Percentiles rank a stretch among this genome's conserved stretches.
phyloP scores from a whole-genome alignment of 2,329 filamentous ascomycete species.

The Trichoderma aggressivum region DNA sequence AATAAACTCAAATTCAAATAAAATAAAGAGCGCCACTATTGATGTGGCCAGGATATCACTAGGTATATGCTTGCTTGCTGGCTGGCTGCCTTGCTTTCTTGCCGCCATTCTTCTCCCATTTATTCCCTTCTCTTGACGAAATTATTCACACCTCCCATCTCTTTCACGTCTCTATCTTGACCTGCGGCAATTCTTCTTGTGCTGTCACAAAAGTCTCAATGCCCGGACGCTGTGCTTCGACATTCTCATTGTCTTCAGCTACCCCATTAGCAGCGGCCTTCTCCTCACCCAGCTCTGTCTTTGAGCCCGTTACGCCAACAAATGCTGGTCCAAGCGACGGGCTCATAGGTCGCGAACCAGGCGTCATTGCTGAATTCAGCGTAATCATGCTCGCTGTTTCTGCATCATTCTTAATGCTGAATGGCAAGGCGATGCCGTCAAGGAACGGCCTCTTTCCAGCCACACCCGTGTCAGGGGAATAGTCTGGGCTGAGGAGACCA shows the following conservation, averaged over 20 bases:
- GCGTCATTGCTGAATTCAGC: slow-evolving; percentile 44
- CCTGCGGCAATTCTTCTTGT: slow-evolving; percentile 40
- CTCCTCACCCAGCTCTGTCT: neutral
- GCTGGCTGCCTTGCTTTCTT: neutral
- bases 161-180: slow-evolving; percentile 19
- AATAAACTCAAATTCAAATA: slow-evolving; percentile 6
- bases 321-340: slow-evolving; percentile 15
- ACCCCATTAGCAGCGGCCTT: neutral
- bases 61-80: neutral
- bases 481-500: slow-evolving; percentile 43
- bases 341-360: slow-evolving; percentile 35
- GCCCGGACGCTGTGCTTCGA: slow-evolving; percentile 34
- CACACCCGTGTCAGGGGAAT: slow-evolving; percentile 46
- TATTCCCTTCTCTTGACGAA: neutral
- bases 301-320: slow-evolving; percentile 1
- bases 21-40: slow-evolving; percentile 10
- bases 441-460: slow-evolving; percentile 63
- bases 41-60: slow-evolving; percentile 20
- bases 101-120: neutral
- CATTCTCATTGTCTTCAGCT: neutral
- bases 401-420: slow-evolving; percentile 62
- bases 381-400: slow-evolving; percentile 70
- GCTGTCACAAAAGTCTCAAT: slow-evolving; percentile 58
- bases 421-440: slow-evolving; percentile 69
- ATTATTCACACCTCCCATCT: neutral